Percentiles rank a stretch among this genome's conserved stretches.
Evolutionary conservation across 331 rosid species (phyloP).

Genomic region (Quercus phellos): DNA sequence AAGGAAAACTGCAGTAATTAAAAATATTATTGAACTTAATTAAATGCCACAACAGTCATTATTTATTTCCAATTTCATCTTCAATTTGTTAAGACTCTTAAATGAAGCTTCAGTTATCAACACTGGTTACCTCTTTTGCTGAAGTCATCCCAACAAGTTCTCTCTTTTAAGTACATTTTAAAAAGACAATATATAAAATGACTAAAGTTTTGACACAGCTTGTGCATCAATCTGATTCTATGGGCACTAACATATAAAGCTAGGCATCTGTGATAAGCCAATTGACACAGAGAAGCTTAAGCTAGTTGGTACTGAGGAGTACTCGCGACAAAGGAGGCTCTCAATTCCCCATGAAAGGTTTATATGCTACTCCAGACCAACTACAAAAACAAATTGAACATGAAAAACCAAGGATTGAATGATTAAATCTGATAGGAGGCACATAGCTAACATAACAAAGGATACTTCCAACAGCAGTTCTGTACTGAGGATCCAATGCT

Average conservation of each 20-base stretch:
- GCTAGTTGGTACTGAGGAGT: not conserved
- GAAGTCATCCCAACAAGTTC: not conserved
- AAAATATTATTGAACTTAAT: not conserved
- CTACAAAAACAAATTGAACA: not conserved
- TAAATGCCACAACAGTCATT: not conserved
- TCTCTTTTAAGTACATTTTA: not conserved
- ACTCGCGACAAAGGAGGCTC: not conserved
- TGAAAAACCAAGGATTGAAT: not conserved
- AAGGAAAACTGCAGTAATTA: no score
- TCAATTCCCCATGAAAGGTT: not conserved
- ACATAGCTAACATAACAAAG: slow-evolving; percentile 23
- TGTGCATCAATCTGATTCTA: not conserved
- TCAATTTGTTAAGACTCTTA: not conserved
- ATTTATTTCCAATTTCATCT: not conserved
- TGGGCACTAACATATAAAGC: not conserved
- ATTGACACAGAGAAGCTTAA: not conserved
- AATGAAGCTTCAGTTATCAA: not conserved
- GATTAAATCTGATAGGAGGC: not conserved
- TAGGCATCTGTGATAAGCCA: not conserved
- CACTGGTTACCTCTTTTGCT: not conserved
- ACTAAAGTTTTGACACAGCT: not conserved
- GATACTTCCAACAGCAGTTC: slow-evolving; percentile 99
- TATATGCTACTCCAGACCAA: not conserved
- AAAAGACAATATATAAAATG: not conserved
- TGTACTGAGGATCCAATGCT: slow-evolving; percentile 95